Evolutionary conservation across 257 asterid species (phyloP).

Genomic region (Solanum chilense): DNA sequence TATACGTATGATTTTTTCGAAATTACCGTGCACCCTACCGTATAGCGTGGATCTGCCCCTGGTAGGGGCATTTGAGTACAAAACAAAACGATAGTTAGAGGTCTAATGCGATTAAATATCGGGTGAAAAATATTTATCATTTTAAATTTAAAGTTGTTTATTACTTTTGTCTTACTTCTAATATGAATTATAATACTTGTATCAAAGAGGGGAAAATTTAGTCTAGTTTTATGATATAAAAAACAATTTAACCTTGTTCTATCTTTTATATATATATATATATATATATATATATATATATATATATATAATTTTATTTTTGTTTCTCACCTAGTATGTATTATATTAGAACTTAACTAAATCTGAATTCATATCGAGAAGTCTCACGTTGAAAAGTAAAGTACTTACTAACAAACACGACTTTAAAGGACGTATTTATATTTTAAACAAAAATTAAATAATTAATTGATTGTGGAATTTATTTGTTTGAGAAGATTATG

Average conservation of each 20-base stretch:
- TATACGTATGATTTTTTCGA: no score
- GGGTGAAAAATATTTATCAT: neutral
- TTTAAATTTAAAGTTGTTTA: neutral
- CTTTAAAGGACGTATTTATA: no score
- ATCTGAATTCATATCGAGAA: no score
- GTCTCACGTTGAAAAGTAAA: rapidly evolving
- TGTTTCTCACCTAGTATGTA: no score
- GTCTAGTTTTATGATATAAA: neutral
- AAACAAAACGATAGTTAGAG: no score
- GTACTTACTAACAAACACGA: neutral
- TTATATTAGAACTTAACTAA: no score
- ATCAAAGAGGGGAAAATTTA: neutral
- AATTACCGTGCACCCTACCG: no score
- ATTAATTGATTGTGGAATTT: neutral
- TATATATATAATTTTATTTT: no score
- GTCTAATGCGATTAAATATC: neutral
- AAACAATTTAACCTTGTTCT: neutral
- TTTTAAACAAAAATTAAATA: neutral
- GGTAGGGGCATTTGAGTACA: neutral
- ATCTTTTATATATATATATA: no score
- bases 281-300: no score
- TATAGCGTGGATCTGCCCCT: no score
- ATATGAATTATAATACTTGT: no score
- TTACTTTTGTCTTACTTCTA: neutral
- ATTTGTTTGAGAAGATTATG: neutral